Conservation (phyloP, 306 rosid species). For the Oemleria cerasiformis region DNA sequence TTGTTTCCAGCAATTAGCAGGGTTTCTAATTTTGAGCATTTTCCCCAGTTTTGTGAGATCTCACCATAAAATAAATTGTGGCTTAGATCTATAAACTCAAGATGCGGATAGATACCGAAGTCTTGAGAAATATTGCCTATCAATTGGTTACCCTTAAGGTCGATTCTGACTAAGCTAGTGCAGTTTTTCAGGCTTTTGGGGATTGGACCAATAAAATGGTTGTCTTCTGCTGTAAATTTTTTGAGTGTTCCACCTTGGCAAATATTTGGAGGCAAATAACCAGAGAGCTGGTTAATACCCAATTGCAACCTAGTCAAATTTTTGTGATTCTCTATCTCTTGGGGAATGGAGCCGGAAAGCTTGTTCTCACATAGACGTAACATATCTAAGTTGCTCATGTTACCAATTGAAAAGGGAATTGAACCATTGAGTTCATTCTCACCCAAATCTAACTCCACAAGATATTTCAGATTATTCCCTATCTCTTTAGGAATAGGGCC, state of each 20-base stretch:
- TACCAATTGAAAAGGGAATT: slow-evolving; percentile 7
- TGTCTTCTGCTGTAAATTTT: slow-evolving; percentile 26
- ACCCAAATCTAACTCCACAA: not conserved
- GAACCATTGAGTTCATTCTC: slow-evolving; percentile 5
- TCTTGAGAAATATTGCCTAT: too few species aligned
- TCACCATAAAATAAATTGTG: too few species aligned
- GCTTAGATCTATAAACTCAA: too few species aligned
- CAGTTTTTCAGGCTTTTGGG: not conserved
- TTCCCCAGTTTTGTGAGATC: too few species aligned
- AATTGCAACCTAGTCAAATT: slow-evolving; percentile 3
- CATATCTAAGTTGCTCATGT: not conserved
- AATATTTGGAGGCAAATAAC: slow-evolving; percentile 28
- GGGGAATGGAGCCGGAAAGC: slow-evolving; percentile 32
- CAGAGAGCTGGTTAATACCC: slow-evolving; percentile 34
- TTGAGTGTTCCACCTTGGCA: slow-evolving; percentile 9
- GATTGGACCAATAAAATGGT: slow-evolving; percentile 31
- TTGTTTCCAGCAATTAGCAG: too few species aligned
- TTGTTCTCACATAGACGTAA: slow-evolving; percentile 22
- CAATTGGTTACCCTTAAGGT: too few species aligned
- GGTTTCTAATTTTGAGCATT: too few species aligned
- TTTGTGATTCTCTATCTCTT: slow-evolving; percentile 9
- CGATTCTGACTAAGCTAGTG: too few species aligned
- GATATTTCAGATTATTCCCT: slow-evolving; percentile 7
- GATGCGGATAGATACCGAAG: too few species aligned
- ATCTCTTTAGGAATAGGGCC: not conserved